Evolutionary conservation across 2,329 filamentous ascomycete genomes (phyloP).

Genomic region (Ophiognomonia clavigignenti-juglandacearum): DNA sequence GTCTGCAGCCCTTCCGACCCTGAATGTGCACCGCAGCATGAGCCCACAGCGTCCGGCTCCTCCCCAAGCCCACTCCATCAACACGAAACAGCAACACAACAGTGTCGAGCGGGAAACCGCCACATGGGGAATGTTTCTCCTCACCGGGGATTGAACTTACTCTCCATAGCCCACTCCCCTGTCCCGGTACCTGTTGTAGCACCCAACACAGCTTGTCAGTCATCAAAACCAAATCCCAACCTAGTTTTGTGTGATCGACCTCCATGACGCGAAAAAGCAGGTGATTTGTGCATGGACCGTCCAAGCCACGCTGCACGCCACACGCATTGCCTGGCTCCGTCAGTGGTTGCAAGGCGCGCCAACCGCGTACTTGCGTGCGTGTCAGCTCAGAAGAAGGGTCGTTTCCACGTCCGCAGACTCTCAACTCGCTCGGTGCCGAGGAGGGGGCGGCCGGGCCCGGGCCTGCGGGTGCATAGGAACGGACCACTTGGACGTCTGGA

Average conservation of each 20-base stretch:
- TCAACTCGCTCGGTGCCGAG: too few species aligned
- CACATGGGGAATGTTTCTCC: background rate
- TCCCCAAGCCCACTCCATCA: background rate
- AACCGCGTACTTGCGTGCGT: too few species aligned
- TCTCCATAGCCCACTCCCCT: slow-evolving; percentile 45
- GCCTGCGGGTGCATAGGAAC: too few species aligned
- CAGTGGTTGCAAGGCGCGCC: background rate
- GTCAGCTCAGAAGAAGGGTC: too few species aligned
- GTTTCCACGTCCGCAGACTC: too few species aligned
- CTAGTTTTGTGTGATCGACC: background rate
- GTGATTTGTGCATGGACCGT: background rate
- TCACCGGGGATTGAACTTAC: slow-evolving; percentile 27
- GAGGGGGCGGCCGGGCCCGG: too few species aligned
- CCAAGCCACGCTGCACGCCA: too few species aligned
- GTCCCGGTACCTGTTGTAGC: slow-evolving; percentile 40
- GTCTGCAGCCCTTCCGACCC: background rate
- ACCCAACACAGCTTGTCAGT: slow-evolving; percentile 15
- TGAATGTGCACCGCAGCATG: background rate
- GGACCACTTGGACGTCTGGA: too few species aligned
- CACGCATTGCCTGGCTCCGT: too few species aligned
- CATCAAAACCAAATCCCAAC: background rate
- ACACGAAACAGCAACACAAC: background rate
- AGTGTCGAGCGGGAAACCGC: slow-evolving; percentile 3
- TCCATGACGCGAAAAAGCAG: background rate
- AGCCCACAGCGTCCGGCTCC: background rate